Evolutionary conservation across 192 early-diverging fungal species (phyloP), one percentile per base, ranked within the genome.

Genomic region (Entomortierella beljakovae): DNA sequence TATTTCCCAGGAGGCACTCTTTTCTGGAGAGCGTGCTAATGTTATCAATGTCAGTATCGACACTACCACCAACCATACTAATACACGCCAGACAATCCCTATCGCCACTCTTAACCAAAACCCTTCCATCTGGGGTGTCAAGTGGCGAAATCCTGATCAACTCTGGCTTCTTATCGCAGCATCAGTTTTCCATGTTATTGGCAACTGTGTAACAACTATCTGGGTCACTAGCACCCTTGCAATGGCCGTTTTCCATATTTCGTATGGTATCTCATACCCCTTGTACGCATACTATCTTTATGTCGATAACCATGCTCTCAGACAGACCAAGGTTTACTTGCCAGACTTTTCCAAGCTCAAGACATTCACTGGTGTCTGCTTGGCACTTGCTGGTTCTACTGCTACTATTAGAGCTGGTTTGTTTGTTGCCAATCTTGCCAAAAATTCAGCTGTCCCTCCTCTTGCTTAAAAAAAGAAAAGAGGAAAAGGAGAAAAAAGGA

Each of bases 161-260:
- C 23, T 83, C 32, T 49, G 38, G 46, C 38, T 83, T 40, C 61
- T 83, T 61, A 46, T 84, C 33, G 61, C 66, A 25, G 80, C 59
- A 11, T 40, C 83, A 1, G 34, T 80, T 9, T 49, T 65, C 60
- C 83, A 84, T 52, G 52, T 84, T 28, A 53, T 82, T 34, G 83
- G 83, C 43, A 82, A 84, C 70, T 79, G 80, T 61, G 69, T 76
- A 7, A 84, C 76, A 29, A 71, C 81, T 22, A 67, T 84, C 64
- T 84, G 57, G 51, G 37, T 70, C 23, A 64, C 40, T 23, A 83
- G 34, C 58, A 31, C 28, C 22, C 53, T 55, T 18, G 81, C 81
- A 26, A 69, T 73, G 71, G 75, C 71, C 18, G 62, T 53, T 3
- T 83, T 83, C 65, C 75, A 80, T 10, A 43, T 74, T 26, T 73